Conservation (phyloP, 495 filamentous ascomycete species). For the Penicillium soppii region DNA sequence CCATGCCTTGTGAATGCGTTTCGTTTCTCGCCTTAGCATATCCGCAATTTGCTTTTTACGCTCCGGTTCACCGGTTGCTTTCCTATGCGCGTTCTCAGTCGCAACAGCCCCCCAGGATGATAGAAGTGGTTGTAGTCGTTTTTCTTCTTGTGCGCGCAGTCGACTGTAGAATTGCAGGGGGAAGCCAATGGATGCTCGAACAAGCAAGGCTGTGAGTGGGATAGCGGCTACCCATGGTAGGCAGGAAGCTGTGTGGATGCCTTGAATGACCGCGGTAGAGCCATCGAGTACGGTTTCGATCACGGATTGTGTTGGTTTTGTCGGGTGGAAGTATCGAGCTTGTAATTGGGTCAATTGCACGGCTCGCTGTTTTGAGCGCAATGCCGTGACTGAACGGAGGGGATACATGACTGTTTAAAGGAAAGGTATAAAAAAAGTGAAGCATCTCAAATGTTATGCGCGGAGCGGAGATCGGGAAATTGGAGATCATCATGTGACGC, state of each 20-base stretch:
- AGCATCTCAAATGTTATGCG: background rate
- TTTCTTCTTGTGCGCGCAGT: constrained; percentile 41
- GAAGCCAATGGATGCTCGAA: constrained; percentile 58
- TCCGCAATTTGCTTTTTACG: background rate
- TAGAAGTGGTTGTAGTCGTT: constrained; percentile 49
- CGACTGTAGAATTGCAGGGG: constrained; percentile 57
- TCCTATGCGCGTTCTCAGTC: constrained; percentile 6
- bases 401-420: constrained; percentile 14
- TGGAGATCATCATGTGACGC: constrained; percentile 27
- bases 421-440: background rate
- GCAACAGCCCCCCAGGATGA: constrained; percentile 45
- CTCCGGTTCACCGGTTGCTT: background rate
- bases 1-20: constrained; percentile 39
- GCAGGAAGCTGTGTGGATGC: constrained; percentile 56
- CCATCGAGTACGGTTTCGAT: constrained; percentile 48
- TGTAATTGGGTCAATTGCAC: constrained; percentile 17
- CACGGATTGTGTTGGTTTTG: constrained; percentile 29
- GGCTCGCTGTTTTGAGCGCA: constrained; percentile 9
- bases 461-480: background rate
- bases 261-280: constrained; percentile 57
- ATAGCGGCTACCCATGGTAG: constrained; percentile 72
- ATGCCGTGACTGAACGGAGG: constrained; percentile 9
- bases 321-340: constrained; percentile 47
- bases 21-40: constrained; percentile 17
- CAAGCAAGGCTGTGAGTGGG: constrained; percentile 64